Conservation (phyloP, 345 rosid species). For the Nephelium lappaceum region DNA sequence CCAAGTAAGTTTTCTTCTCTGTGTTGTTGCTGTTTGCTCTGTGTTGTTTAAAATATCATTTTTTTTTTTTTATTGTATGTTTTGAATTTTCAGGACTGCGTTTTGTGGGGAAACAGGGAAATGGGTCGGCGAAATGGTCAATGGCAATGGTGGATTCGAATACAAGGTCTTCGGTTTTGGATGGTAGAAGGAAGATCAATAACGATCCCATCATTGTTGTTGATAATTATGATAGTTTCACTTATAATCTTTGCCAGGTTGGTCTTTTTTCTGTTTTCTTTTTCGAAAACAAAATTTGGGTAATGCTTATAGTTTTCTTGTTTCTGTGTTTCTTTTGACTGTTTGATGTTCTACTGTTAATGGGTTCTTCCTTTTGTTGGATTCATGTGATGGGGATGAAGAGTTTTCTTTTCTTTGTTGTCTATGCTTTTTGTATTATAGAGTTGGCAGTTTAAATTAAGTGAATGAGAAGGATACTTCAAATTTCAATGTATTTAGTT, state of each 20-base stretch:
- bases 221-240: conserved; percentile 96
- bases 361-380: not conserved
- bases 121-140: conserved; percentile 48
- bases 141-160: conserved; percentile 38
- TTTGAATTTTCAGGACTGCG: conserved; percentile 39
- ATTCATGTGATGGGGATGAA: not conserved
- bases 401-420: not conserved
- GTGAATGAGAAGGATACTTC: not conserved
- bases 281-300: not conserved
- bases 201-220: conserved; percentile 72
- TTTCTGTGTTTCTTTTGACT: not conserved
- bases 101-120: conserved; percentile 39
- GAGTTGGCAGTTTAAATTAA: not conserved
- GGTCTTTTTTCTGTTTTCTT: not conserved
- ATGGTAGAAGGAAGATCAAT: conserved; percentile 26
- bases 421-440: not conserved
- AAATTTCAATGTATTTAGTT: not conserved
- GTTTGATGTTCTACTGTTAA: not conserved
- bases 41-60: too few relatives aligned
- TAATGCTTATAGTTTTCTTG: not conserved
- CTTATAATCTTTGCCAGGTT: conserved; percentile 97
- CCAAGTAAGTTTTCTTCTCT: conserved; percentile 24
- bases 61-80: not conserved
- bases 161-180: conserved; percentile 33
- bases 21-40: too few relatives aligned